Evolutionary conservation across 768 basidiomycete genomes (phyloP).

Genomic region (Termitomyces heimii): DNA sequence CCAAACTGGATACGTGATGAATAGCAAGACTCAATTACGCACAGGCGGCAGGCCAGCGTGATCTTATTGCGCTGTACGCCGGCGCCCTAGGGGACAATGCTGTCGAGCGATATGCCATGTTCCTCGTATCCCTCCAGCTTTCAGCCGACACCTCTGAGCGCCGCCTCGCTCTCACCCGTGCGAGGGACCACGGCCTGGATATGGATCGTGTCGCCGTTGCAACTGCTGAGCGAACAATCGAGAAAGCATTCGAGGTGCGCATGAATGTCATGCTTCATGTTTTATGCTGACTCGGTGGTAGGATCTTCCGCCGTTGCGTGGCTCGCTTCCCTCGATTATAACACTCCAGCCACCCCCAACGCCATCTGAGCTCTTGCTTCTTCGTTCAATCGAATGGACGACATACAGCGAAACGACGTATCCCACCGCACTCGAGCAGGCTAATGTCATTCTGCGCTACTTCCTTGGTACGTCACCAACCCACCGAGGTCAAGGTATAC

Average conservation of each 20-base stretch:
- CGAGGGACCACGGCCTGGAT: conserved; percentile 82
- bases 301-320: conserved; percentile 48
- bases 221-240: conserved; percentile 74
- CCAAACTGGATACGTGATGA: neutral
- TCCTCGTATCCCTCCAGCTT: conserved; percentile 74
- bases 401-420: conserved; percentile 71
- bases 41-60: conserved; percentile 70
- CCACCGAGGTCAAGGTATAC: neutral
- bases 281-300: conserved; percentile 14
- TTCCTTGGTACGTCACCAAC: conserved; percentile 62
- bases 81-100: conserved; percentile 87
- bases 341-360: conserved; percentile 49
- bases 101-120: conserved; percentile 86
- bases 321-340: conserved; percentile 57
- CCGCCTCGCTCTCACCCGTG: conserved; percentile 62
- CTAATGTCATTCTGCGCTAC: conserved; percentile 84
- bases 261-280: neutral
- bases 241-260: conserved; percentile 59
- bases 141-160: conserved; percentile 60
- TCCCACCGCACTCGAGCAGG: conserved; percentile 74
- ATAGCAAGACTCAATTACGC: neutral
- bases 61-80: conserved; percentile 92
- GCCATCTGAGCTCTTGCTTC: conserved; percentile 56
- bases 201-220: conserved; percentile 72
- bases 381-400: conserved; percentile 94